These are phyloP conservation scores for Boletus vinaceobasis DNA, from an alignment of 768 basidiomycete genomes.

Conservation along the genomic window DNA sequence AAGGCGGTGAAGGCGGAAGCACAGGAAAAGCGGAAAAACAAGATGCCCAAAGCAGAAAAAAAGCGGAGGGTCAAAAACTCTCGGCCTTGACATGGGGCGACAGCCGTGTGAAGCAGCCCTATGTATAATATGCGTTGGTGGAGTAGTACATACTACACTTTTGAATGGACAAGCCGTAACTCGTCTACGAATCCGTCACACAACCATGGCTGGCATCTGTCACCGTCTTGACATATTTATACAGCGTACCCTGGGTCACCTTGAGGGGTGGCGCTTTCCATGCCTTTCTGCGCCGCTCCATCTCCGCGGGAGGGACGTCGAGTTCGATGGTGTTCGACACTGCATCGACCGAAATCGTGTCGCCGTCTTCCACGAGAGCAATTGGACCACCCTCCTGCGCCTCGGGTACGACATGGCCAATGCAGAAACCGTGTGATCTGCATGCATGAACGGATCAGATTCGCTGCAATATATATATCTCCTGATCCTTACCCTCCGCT, in stretches of 20 bases:
- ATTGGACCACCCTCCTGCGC: conserved; percentile 94
- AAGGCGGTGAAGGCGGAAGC: conserved; percentile 84
- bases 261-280: conserved; percentile 90
- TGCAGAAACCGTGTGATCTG: conserved; percentile 94
- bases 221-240: conserved; percentile 86
- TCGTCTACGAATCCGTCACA: conserved; percentile 72
- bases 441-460: conserved; percentile 12
- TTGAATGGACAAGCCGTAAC: conserved; percentile 8
- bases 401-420: conserved; percentile 96
- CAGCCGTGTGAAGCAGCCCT: conserved; percentile 13
- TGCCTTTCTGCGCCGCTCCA: conserved; percentile 61
- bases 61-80: conserved; percentile 70
- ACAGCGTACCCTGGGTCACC: conserved; percentile 75
- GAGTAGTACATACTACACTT: conserved; percentile 2
- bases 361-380: conserved; percentile 85
- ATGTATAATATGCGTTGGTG: not conserved
- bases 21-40: conserved; percentile 82
- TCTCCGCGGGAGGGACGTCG: conserved; percentile 72
- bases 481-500: conserved; percentile 79
- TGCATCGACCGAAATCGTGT: conserved; percentile 85
- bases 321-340: conserved; percentile 80
- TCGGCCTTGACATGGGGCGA: conserved; percentile 18
- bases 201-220: conserved; percentile 91
- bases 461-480: conserved; percentile 7
- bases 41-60: conserved; percentile 96